Conservation (phyloP, 768 basidiomycete genomes). For the Epithele typhae region DNA sequence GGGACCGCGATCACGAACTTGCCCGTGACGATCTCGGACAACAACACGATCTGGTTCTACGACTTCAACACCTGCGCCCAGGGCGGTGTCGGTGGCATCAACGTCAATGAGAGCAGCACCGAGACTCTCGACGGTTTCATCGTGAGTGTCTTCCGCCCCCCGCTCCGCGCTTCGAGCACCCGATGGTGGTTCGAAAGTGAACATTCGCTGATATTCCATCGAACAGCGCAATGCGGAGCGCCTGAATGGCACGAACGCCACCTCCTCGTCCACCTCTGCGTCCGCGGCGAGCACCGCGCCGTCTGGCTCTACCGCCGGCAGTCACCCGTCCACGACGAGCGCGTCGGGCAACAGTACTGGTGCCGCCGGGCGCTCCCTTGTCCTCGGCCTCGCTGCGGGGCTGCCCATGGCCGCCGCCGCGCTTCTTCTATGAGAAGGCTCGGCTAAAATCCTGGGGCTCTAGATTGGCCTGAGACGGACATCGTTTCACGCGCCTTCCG, state of each 20-base stretch:
- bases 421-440: slow-evolving; percentile 16
- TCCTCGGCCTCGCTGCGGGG: slow-evolving; percentile 11
- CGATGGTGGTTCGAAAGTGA: no score
- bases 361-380: slow-evolving; percentile 12
- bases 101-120: slow-evolving; percentile 41
- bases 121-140: slow-evolving; percentile 39
- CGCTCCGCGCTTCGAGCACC: not conserved
- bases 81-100: slow-evolving; percentile 62
- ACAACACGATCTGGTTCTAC: slow-evolving; percentile 57
- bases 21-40: slow-evolving; percentile 38
- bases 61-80: slow-evolving; percentile 49
- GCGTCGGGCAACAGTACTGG: not conserved
- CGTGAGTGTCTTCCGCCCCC: slow-evolving; percentile 7
- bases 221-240: slow-evolving; percentile 53
- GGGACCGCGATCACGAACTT: slow-evolving; percentile 41
- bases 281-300: slow-evolving; percentile 15
- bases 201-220: not conserved
- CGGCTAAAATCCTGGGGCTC: no score
- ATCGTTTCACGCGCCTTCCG: no score
- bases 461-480: no score
- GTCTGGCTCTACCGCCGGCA: slow-evolving; percentile 2
- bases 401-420: slow-evolving; percentile 14
- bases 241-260: slow-evolving; percentile 45
- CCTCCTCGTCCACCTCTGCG: slow-evolving; percentile 15
- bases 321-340: not conserved